Evolutionary conservation across 2,329 filamentous ascomycete genomes (phyloP).

Genomic region (Trichoderma arundinaceum): DNA sequence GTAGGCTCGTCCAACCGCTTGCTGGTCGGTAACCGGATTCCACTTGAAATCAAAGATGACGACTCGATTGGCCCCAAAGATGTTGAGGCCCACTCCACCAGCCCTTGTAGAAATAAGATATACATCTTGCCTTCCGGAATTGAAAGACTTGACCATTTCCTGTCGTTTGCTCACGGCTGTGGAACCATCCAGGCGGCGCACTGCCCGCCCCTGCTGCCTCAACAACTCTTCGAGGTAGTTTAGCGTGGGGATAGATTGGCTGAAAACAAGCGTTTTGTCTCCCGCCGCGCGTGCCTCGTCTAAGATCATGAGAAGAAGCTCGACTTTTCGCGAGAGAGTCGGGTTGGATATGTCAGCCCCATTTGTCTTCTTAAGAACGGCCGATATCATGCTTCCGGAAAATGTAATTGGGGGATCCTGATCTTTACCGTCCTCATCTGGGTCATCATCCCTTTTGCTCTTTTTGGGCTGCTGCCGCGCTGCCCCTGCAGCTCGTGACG

Average conservation of each 20-base stretch:
- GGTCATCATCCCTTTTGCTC: neutral
- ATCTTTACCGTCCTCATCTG: neutral
- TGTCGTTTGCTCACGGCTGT: constrained; percentile 65
- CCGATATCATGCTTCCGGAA: constrained; percentile 38
- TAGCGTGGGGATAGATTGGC: constrained; percentile 72
- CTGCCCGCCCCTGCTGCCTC: constrained; percentile 52
- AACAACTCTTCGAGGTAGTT: constrained; percentile 70
- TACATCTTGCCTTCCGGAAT: constrained; percentile 60
- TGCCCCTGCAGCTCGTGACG: constrained; percentile 16
- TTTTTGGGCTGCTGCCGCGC: neutral
- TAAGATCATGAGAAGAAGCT: constrained; percentile 71
- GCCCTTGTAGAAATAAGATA: constrained; percentile 85
- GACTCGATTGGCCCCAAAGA: constrained; percentile 82
- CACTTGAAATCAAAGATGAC: constrained; percentile 84
- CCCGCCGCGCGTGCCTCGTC: constrained; percentile 62
- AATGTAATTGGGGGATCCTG: constrained; percentile 32
- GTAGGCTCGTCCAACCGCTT: constrained; percentile 85
- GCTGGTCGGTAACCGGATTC: constrained; percentile 81
- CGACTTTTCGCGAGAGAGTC: constrained; percentile 69
- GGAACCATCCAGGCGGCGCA: constrained; percentile 69
- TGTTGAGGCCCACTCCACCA: constrained; percentile 83
- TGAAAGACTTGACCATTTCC: constrained; percentile 70
- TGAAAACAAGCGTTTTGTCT: constrained; percentile 84
- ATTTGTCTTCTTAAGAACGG: constrained; percentile 47
- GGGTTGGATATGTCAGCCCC: constrained; percentile 52